These are phyloP conservation scores for Glycine soja DNA, from an alignment of 306 rosid genomes.

Conservation along the genomic window DNA sequence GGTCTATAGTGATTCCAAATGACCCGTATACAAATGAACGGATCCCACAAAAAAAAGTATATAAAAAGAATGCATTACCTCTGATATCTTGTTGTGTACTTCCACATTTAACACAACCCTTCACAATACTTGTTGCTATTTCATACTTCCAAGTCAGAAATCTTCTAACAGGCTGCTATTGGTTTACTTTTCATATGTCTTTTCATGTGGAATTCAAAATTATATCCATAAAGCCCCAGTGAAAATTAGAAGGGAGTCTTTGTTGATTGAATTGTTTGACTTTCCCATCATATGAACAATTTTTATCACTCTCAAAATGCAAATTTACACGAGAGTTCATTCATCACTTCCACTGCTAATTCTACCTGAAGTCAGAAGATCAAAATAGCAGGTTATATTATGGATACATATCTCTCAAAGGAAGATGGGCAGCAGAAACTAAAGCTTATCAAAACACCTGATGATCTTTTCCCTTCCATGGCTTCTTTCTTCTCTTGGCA, in stretches of 20 bases:
- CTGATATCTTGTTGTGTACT: conserved; percentile 43
- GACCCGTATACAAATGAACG: conserved; percentile 57
- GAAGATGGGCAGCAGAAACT: conserved; percentile 33
- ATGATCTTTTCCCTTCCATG: conserved; percentile 92
- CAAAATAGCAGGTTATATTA: conserved; percentile 35
- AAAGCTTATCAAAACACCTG: conserved; percentile 57
- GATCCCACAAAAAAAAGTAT: conserved; percentile 44
- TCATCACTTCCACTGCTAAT: conserved; percentile 89
- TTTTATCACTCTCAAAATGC: conserved; percentile 63
- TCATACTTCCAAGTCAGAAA: conserved; percentile 49
- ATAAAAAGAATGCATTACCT: conserved; percentile 58
- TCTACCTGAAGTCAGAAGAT: conserved; percentile 73
- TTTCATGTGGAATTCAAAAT: conserved; percentile 56
- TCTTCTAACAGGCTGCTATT: conserved; percentile 45
- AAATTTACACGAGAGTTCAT: conserved; percentile 60
- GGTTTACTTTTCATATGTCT: conserved; percentile 49
- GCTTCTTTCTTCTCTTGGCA: conserved; percentile 99
- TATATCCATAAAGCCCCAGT: conserved; percentile 55
- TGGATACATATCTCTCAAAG: conserved; percentile 19
- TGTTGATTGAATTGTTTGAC: conserved; percentile 53
- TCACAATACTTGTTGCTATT: conserved; percentile 46
- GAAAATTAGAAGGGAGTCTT: conserved; percentile 61
- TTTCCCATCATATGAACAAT: conserved; percentile 55
- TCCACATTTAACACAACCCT: conserved; percentile 46
- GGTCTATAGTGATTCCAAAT: conserved; percentile 60